Evolutionary conservation across 352 stramenopile genomes (phyloP).

Genomic region (Elongisporangium anandrum): DNA sequence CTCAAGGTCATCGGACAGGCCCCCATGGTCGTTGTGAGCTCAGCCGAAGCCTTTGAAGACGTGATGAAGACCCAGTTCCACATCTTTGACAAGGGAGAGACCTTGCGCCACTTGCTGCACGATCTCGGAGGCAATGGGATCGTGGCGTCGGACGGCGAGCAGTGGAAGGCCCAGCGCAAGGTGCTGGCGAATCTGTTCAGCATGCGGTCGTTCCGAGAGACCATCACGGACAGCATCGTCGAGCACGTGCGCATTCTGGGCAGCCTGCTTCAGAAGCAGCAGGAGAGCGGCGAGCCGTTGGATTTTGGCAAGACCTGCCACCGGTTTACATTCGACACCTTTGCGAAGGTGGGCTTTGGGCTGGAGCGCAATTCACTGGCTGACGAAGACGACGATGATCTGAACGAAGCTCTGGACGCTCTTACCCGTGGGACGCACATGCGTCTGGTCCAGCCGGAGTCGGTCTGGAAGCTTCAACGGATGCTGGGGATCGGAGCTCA

Average conservation of each 20-base stretch:
- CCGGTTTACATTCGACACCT: constrained; percentile 44
- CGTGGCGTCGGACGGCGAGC: constrained; percentile 26
- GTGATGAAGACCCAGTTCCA: constrained; percentile 48
- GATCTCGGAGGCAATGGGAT: constrained; percentile 25
- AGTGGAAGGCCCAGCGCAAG: constrained; percentile 41
- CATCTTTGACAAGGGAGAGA: constrained; percentile 56
- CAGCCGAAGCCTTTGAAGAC: constrained; percentile 25
- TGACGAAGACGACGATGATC: background rate
- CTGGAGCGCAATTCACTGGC: constrained; percentile 30
- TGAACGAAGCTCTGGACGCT: background rate
- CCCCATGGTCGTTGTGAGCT: constrained; percentile 17
- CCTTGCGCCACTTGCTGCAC: constrained; percentile 16
- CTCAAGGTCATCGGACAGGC: constrained; percentile 14
- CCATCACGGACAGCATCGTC: constrained; percentile 2
- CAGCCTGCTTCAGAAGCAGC: background rate
- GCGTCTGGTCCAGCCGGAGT: constrained; percentile 7
- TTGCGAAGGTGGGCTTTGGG: constrained; percentile 59
- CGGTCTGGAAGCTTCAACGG: constrained; percentile 16
- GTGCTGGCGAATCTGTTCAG: constrained; percentile 62
- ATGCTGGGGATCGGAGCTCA: constrained; percentile 11
- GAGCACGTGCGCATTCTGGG: background rate
- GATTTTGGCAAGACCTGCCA: background rate
- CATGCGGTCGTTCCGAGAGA: constrained; percentile 9
- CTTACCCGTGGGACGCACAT: background rate
- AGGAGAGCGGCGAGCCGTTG: background rate